phyloP scores from a whole-genome alignment of 2,329 filamentous ascomycete species.

The Penicillium griseofulvum region DNA sequence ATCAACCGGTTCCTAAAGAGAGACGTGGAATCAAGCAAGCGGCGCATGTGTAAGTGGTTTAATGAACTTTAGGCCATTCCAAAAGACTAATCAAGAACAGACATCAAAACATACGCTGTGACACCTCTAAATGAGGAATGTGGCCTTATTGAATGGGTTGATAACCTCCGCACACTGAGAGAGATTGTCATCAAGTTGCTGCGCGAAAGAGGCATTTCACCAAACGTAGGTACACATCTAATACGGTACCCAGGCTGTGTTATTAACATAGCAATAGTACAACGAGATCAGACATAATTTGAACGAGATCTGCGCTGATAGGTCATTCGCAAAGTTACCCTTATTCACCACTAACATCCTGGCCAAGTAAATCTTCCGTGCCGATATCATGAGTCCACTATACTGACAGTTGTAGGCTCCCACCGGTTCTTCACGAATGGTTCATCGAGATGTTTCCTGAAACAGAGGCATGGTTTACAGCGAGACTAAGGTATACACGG shows the following conservation, averaged over 20 bases:
- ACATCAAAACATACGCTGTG: conserved; percentile 96
- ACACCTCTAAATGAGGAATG: conserved; percentile 97
- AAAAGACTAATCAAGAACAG: conserved; percentile 22
- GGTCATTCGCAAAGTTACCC: conserved; percentile 54
- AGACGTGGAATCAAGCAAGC: conserved; percentile 83
- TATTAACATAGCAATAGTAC: conserved; percentile 53
- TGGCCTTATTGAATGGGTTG: conserved; percentile 97
- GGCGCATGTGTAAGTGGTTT: conserved; percentile 65
- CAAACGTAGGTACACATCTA: conserved; percentile 41
- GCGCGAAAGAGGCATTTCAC: conserved; percentile 65
- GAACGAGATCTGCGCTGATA: conserved; percentile 63
- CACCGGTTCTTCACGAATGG: conserved; percentile 85
- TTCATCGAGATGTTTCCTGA: conserved; percentile 94
- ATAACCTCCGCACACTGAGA: conserved; percentile 88
- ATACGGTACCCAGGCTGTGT: not conserved
- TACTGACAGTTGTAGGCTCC: conserved; percentile 56
- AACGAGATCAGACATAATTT: conserved; percentile 59
- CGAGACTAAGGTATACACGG: conserved; percentile 82
- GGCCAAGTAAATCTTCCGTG: conserved; percentile 33
- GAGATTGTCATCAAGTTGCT: conserved; percentile 84
- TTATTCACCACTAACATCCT: conserved; percentile 69
- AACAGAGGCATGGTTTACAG: conserved; percentile 86
- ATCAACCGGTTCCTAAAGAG: conserved; percentile 93
- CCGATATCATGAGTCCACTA: not conserved
- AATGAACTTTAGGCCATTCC: not conserved